Percentiles rank a stretch among this genome's conserved stretches.
phyloP scores from a whole-genome alignment of 2,329 filamentous ascomycete genomes.

The Claviceps sp. region DNA sequence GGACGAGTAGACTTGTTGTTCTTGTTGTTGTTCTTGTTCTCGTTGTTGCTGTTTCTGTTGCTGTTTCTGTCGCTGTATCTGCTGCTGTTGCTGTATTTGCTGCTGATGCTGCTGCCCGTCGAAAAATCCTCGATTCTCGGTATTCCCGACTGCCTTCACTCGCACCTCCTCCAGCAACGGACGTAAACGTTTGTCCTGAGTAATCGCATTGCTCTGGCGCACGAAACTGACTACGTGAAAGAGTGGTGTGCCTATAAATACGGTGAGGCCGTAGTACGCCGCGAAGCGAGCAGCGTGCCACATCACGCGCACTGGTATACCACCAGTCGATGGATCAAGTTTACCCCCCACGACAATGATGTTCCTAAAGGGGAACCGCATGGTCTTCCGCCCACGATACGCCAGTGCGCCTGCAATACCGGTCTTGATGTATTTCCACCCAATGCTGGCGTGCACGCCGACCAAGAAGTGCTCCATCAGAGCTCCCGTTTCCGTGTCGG shows the following conservation, averaged over 20 bases:
- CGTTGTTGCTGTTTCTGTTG: conserved; percentile 4
- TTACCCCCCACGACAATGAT: conserved; percentile 15
- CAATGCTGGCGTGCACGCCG: conserved; percentile 18
- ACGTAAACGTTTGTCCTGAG: conserved; percentile 18
- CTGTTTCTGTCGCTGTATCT: conserved; percentile 4
- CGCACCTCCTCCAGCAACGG: conserved; percentile 12
- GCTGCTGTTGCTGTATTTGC: conserved; percentile 1
- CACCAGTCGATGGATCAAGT: conserved; percentile 20
- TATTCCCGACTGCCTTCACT: conserved; percentile 6
- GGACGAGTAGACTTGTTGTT: conserved; percentile 2
- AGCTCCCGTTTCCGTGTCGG: conserved; percentile 23
- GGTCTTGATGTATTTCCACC: conserved; percentile 16
- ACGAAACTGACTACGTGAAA: conserved; percentile 17
- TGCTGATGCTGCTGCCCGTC: neutral
- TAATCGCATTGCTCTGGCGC: conserved; percentile 11
- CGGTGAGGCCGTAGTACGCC: conserved; percentile 18
- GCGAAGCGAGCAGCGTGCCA: conserved; percentile 26
- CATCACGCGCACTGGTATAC: conserved; percentile 11
- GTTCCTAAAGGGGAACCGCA: conserved; percentile 27
- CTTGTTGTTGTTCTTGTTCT: conserved; percentile 1
- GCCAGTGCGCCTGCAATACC: conserved; percentile 14
- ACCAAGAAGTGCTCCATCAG: conserved; percentile 20
- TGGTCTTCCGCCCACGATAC: conserved; percentile 17
- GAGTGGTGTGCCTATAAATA: conserved; percentile 15
- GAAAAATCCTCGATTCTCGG: too few species aligned